These are phyloP conservation scores for Claviceps pazoutovae DNA, from an alignment of 2,329 filamentous ascomycete genomes.

Conservation along the genomic window DNA sequence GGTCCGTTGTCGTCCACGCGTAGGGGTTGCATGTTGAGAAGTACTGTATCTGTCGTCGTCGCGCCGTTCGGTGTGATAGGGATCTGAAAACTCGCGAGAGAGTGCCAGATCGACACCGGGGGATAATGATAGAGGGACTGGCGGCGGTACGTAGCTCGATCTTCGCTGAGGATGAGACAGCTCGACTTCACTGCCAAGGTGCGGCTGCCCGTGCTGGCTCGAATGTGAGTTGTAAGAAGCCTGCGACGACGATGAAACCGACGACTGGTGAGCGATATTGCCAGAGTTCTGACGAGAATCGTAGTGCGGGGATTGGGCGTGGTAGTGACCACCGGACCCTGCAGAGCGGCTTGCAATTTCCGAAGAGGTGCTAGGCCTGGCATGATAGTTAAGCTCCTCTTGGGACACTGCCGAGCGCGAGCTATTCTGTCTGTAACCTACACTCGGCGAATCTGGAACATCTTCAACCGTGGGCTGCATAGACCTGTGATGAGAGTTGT, in stretches of 20 bases:
- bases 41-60: conserved; percentile 29
- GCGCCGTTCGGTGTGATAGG: conserved; percentile 18
- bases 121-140: conserved; percentile 43
- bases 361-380: conserved; percentile 28
- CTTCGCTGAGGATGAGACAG: conserved; percentile 18
- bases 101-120: conserved; percentile 45
- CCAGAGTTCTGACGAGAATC: conserved; percentile 13
- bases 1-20: conserved; percentile 26
- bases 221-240: conserved; percentile 14
- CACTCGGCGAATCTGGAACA: conserved; percentile 38
- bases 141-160: conserved; percentile 27
- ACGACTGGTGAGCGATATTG: conserved; percentile 6
- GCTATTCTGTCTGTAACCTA: conserved; percentile 14
- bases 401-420: conserved; percentile 11
- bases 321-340: conserved; percentile 16
- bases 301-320: conserved; percentile 10
- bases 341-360: conserved; percentile 26
- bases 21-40: conserved; percentile 24
- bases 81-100: conserved; percentile 42
- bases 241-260: conserved; percentile 17
- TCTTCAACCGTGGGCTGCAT: conserved; percentile 54
- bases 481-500: conserved; percentile 32
- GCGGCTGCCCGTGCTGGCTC: conserved; percentile 18
- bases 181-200: conserved; percentile 23
- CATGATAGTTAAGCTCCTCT: conserved; percentile 28